These are phyloP conservation scores for Escovopsis sp. DNA, from an alignment of 2,329 filamentous ascomycete genomes.

Conservation along the genomic window DNA sequence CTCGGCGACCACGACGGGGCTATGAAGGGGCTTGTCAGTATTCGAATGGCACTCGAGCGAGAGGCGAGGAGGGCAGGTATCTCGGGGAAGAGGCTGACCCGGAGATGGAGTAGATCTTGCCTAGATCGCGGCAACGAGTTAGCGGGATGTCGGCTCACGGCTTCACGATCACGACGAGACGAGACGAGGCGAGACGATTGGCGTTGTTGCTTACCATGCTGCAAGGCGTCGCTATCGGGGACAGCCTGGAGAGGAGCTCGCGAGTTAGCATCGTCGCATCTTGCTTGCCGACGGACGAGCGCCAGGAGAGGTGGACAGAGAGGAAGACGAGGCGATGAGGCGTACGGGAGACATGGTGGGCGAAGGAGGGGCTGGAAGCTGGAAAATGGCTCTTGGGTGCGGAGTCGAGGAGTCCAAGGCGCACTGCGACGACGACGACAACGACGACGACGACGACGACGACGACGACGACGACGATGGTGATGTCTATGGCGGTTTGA, in stretches of 20 bases:
- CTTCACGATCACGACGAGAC: too few species aligned
- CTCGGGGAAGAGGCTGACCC: constrained; percentile 32
- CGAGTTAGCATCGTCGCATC: constrained; percentile 10
- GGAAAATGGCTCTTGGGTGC: constrained; percentile 9
- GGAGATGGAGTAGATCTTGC: constrained; percentile 47
- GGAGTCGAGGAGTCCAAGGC: constrained; percentile 12
- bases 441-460: too few species aligned
- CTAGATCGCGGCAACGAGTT: constrained; percentile 17
- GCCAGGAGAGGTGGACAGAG: constrained; percentile 2
- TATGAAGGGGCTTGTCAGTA: constrained; percentile 19
- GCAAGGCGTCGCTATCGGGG: constrained; percentile 21
- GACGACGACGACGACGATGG: too few species aligned
- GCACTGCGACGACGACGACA: too few species aligned
- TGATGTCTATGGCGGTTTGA: too few species aligned
- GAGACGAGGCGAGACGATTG: too few species aligned
- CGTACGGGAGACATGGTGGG: constrained; percentile 42
- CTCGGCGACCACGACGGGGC: constrained; percentile 91
- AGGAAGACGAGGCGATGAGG: constrained; percentile 11
- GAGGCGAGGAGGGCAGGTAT: too few species aligned
- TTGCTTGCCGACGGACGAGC: too few species aligned
- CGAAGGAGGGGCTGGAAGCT: constrained; percentile 14
- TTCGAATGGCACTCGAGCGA: neutral
- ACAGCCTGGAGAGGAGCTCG: constrained; percentile 14
- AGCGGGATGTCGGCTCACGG: too few species aligned
- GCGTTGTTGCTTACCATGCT: constrained; percentile 21